Base-by-base conservation (phyloP, 495 filamentous ascomycete genomes). In the Neurospora sp. region DNA sequence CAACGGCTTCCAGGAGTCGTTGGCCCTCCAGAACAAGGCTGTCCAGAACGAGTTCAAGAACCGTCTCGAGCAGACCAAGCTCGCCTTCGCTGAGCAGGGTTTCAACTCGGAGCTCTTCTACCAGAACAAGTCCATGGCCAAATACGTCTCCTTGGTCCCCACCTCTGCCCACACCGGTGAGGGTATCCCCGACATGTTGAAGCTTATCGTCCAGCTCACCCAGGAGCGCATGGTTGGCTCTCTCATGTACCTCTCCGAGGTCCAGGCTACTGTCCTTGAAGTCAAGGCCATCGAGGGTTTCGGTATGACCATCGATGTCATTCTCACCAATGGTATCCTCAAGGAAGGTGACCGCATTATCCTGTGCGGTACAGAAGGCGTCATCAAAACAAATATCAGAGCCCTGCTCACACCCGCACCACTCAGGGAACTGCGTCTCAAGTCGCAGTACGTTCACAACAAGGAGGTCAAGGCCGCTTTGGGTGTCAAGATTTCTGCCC, bases 281-380 rank as follows among this genome's bases (percentile, higher is more conserved):
- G 96, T 99, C 76, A 99, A 99, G 87, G 93, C 96, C 22, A 97
- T 99, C 72, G 96, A 99, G 81, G 96, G 96, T 81, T 91, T 98
- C 72, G 96, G 96, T 79, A 98, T 97, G 78, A 99, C 96, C 68
- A 99, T 99, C 78, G 96, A 99, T 81, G 96, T 99, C 73, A 90
- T 99, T 75, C 85, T 99, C 65, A 96, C 92, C 41, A 99, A 99
- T 85, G 96, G 96, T 87, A 90, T 97, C 69, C 88, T 99, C 42
- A 88, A 90, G 69, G 96, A 99, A 83, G 96, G 96, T 74, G 96
- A 99, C 78, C 91, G 93, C 27, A 91, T 99, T 77, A 92, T 98
- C 0, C 84, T 99, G 41, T 99, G 96, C 78, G 96, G 96, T 87
- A 90, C 94, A 8, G 95, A 97, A 73, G 96, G 96, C 39, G 90